Evolutionary conservation across 192 early-diverging fungal genomes (phyloP).

Genomic region (Rhizoclosmatium globosum): DNA sequence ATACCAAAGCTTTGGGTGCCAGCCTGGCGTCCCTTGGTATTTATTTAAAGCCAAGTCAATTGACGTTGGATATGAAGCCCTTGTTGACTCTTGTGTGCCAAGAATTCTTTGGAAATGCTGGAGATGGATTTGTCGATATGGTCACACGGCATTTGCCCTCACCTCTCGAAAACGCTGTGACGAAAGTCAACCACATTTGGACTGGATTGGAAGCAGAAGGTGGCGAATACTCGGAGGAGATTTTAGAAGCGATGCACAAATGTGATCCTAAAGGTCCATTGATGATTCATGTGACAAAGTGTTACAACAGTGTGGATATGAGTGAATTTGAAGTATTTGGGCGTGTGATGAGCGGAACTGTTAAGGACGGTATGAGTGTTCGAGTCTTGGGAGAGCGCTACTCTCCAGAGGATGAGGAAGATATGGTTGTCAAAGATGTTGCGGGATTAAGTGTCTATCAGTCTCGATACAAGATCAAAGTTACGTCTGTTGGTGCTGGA

Average conservation of each 20-base stretch:
- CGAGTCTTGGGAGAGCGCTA: conserved; percentile 94
- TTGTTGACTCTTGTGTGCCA: conserved; percentile 81
- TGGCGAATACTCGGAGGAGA: conserved; percentile 25
- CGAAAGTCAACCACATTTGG: conserved; percentile 58
- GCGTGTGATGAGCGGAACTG: conserved; percentile 91
- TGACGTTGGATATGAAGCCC: conserved; percentile 84
- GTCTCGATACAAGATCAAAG: conserved; percentile 85
- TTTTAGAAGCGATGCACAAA: conserved; percentile 68
- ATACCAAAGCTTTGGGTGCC: conserved; percentile 70
- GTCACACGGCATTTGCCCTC: conserved; percentile 78
- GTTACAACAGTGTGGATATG: conserved; percentile 89
- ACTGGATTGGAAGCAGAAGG: conserved; percentile 41
- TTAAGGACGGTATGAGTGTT: conserved; percentile 78
- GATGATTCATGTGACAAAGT: conserved; percentile 91
- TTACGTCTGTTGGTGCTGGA: conserved; percentile 82
- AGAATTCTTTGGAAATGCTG: conserved; percentile 88
- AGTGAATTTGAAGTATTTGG: conserved; percentile 90
- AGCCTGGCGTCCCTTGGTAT: conserved; percentile 85
- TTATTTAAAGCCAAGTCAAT: conserved; percentile 78
- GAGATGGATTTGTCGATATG: conserved; percentile 91
- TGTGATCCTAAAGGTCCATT: conserved; percentile 92
- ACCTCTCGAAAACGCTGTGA: conserved; percentile 77
- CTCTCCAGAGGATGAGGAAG: conserved; percentile 93
- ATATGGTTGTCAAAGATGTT: conserved; percentile 88
- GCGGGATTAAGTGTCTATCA: conserved; percentile 79